These are phyloP conservation scores for Chaetomiaceae sp. DNA, from an alignment of 2,329 filamentous ascomycete genomes.

Conservation along the genomic window DNA sequence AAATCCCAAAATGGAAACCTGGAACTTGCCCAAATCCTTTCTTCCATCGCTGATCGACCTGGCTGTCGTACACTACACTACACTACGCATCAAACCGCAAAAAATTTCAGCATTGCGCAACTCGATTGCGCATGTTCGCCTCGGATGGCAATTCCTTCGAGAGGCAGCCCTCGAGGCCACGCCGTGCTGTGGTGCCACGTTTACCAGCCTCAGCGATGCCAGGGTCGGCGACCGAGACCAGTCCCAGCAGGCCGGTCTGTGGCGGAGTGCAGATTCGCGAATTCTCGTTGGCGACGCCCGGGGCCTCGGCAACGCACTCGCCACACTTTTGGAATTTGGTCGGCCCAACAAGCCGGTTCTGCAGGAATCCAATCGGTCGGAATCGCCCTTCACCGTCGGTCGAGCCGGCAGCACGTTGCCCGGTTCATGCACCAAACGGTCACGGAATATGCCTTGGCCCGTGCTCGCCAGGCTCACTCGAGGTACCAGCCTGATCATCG, in stretches of 20 bases:
- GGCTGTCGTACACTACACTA: no score
- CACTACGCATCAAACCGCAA: no score
- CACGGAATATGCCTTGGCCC: conserved; percentile 1
- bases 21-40: no score
- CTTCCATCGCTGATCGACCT: no score
- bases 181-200: conserved; percentile 36
- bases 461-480: conserved; percentile 19
- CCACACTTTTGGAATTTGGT: conserved; percentile 21
- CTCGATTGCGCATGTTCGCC: not conserved
- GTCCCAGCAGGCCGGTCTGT: conserved; percentile 28
- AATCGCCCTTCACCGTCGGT: conserved; percentile 8
- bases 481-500: not conserved
- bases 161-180: conserved; percentile 19
- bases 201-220: conserved; percentile 38
- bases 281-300: conserved; percentile 10
- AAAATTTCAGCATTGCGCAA: conserved; percentile 7
- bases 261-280: conserved; percentile 34
- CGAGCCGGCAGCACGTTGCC: not conserved
- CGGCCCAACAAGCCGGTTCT: conserved; percentile 11
- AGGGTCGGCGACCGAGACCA: conserved; percentile 15
- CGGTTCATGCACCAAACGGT: not conserved
- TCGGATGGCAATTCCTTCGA: conserved; percentile 3
- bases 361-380: conserved; percentile 9
- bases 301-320: conserved; percentile 20
- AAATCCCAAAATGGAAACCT: no score